These are phyloP conservation scores for Podaxis sp. DNA, from an alignment of 768 basidiomycete species.

Conservation along the genomic window DNA sequence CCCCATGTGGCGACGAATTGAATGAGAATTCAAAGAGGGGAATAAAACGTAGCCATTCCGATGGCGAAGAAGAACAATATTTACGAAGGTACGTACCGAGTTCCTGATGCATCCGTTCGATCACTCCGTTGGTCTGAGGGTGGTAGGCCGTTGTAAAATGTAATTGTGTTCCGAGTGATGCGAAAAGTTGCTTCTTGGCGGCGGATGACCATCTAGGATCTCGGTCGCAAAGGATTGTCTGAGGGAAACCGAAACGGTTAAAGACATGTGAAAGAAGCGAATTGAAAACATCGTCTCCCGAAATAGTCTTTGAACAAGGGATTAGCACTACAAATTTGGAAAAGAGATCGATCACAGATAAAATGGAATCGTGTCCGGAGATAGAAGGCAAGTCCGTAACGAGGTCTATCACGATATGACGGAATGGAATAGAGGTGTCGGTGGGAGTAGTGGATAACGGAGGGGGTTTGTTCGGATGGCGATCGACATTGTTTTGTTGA, in stretches of 20 bases:
- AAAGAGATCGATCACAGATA: constrained; percentile 11
- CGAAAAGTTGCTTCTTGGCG: neutral
- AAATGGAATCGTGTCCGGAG: neutral
- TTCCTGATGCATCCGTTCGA: neutral
- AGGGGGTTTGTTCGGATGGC: constrained; percentile 10
- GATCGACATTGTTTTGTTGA: constrained; percentile 19
- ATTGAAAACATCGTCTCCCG: neutral
- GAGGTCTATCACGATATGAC: constrained; percentile 7
- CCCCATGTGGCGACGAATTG: neutral
- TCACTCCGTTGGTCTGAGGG: neutral
- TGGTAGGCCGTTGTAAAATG: neutral
- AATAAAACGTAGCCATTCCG: neutral
- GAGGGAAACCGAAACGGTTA: neutral
- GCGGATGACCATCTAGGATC: neutral
- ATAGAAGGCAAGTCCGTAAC: constrained; percentile 2
- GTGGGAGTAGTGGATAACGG: neutral
- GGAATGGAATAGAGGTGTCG: neutral
- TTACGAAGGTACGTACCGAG: neutral
- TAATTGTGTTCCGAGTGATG: neutral
- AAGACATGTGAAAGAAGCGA: neutral
- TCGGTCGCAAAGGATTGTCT: neutral
- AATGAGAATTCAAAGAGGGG: neutral
- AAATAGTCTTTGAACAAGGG: neutral
- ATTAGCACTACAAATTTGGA: constrained; percentile 2
- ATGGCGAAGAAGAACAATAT: neutral